Evolutionary conservation across 1,284 basidiomycete genomes (phyloP), one percentile per base, ranked within the genome.

Genomic region (Ustilago vetiveriae): DNA sequence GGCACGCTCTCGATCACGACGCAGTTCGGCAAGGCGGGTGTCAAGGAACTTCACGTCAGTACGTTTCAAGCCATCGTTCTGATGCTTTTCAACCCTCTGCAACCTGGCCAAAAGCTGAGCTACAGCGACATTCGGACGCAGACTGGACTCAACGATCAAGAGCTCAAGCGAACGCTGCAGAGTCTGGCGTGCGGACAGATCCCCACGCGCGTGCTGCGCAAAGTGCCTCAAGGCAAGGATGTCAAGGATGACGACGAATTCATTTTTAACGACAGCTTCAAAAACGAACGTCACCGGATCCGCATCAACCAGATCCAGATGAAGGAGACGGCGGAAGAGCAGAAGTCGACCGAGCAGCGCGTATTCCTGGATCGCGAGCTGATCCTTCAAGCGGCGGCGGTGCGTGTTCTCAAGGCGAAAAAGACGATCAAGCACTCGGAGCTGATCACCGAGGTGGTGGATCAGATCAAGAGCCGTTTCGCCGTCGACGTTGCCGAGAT

Each of bases 281-380:
- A 88, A 37, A 91, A 95, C 78, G 86, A 90, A 8, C 86, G 88
- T 22, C 84, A 88, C 44, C 90, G 90, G 74, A 88, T 98, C 42
- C 91, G 92, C 82, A 95, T 98, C 84, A 97, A 95, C 80, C 92
- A 94, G 47, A 96, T 98, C 65, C 95, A 98, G 83, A 90, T 90
- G 41, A 93, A 94, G 79, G 90, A 94, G 74, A 89, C 92, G 58
- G 91, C 88, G 29, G 94, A 97, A 80, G 95, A 98, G 84, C 88
- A 90, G 23, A 87, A 88, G 69, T 87, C 88, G 66, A 95, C 92
- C 8, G 91, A 92, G 75, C 87, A 86, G 16, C 87, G 90, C 36
- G 92, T 98, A 37, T 90, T 94, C 60, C 87, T 90, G 32, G 93
- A 97, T 82, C 88, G 95, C 57, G 90, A 90, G 62, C 87, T 90